phyloP scores from a whole-genome alignment of 1,139 yeast species.

The Scheffersomyces parashehatae region DNA sequence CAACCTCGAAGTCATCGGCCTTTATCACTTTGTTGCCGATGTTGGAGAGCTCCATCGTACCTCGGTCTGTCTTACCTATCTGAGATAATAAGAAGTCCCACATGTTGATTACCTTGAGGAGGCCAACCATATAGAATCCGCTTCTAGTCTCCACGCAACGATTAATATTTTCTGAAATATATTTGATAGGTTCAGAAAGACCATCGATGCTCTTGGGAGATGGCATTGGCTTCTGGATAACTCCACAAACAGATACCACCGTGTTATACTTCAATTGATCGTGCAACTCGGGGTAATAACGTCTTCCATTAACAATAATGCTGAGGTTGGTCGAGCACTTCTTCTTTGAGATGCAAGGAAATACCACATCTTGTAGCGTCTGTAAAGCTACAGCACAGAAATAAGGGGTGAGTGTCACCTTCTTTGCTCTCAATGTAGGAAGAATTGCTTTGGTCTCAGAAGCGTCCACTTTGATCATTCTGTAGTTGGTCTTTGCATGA shows the following conservation, averaged over 20 bases:
- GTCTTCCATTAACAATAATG: constrained; percentile 27
- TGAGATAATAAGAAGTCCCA: constrained; percentile 9
- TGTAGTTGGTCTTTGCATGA: constrained; percentile 12
- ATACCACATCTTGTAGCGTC: constrained; percentile 23
- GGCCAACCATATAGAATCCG: constrained; percentile 20
- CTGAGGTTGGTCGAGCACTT: constrained; percentile 11
- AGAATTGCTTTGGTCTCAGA: constrained; percentile 11
- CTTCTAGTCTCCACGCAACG: constrained; percentile 10
- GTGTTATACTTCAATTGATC: constrained; percentile 18
- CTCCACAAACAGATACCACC: constrained; percentile 14
- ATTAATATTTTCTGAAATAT: constrained; percentile 9
- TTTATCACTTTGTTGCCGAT: constrained; percentile 18
- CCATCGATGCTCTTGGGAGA: constrained; percentile 2
- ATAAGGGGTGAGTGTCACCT: constrained; percentile 28
- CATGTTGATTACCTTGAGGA: constrained; percentile 16
- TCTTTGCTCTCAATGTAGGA: constrained; percentile 13
- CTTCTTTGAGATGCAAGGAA: constrained; percentile 10
- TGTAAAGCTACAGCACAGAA: constrained; percentile 18
- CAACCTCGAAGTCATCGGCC: constrained; percentile 16
- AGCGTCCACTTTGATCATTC: constrained; percentile 14
- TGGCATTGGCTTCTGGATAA: constrained; percentile 2
- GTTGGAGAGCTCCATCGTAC: constrained; percentile 29
- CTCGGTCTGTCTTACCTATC: constrained; percentile 9
- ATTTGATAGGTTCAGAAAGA: constrained; percentile 7
- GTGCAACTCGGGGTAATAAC: constrained; percentile 18